Percentiles rank a stretch among this genome's conserved stretches.
These are phyloP conservation scores for Pestalotiopsis sp. DNA, from an alignment of 2,329 filamentous ascomycete genomes.

Conservation along the genomic window DNA sequence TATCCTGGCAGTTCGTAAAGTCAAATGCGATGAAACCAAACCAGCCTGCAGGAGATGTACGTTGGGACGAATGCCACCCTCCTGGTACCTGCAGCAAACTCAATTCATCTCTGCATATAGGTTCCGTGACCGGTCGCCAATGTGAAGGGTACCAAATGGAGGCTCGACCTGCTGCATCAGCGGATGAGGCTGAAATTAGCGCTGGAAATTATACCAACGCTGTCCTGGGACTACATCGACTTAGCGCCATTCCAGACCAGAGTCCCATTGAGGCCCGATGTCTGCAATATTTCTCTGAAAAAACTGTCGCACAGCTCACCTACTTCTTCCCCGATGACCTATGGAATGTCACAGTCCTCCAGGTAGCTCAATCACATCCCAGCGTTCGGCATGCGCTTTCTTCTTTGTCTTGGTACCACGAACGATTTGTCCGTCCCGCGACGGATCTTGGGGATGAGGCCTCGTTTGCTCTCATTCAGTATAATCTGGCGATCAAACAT, in stretches of 20 bases:
- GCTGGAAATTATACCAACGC: background rate
- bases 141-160: background rate
- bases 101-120: background rate
- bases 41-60: background rate
- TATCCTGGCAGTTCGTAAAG: background rate
- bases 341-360: background rate
- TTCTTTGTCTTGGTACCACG: background rate
- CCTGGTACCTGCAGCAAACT: background rate
- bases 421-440: background rate
- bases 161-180: background rate
- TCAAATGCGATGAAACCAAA: constrained; percentile 5
- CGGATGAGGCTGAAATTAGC: background rate
- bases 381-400: background rate
- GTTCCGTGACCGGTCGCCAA: background rate
- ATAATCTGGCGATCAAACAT: background rate
- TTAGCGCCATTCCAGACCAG: background rate
- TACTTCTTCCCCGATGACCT: background rate
- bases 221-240: background rate
- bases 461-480: background rate
- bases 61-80: background rate
- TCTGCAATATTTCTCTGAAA: background rate
- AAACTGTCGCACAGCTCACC: background rate
- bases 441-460: background rate
- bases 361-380: background rate
- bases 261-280: background rate